Evolutionary conservation across 2,329 filamentous ascomycete species (phyloP).

Genomic region (Talaromyces sp.): DNA sequence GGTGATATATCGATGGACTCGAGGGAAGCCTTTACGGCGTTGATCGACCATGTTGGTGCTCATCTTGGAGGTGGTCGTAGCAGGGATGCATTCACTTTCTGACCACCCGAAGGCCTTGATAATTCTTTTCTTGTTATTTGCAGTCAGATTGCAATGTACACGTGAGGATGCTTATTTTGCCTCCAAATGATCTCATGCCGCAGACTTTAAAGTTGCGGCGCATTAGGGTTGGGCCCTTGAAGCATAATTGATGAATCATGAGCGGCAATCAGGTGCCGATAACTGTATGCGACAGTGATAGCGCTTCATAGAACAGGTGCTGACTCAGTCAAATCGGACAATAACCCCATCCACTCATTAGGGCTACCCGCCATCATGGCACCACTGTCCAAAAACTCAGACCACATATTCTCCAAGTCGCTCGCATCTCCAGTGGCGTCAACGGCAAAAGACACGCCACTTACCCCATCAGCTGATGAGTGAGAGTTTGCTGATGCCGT

Average conservation of each 20-base stretch:
- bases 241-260: not conserved
- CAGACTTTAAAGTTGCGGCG: constrained; percentile 6
- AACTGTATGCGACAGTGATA: not conserved
- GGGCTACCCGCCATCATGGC: constrained; percentile 23
- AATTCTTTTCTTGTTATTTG: no score
- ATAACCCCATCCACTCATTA: constrained; percentile 31
- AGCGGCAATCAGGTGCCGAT: not conserved
- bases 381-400: constrained; percentile 30
- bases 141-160: not conserved
- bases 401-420: constrained; percentile 33
- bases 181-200: constrained; percentile 13
- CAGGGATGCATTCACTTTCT: not conserved
- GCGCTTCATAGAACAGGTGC: not conserved
- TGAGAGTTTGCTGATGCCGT: not conserved
- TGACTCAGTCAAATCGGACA: constrained; percentile 28
- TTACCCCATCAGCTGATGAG: not conserved
- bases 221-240: not conserved
- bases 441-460: not conserved
- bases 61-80: not conserved
- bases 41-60: constrained; percentile 20
- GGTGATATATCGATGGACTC: constrained; percentile 39
- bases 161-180: not conserved
- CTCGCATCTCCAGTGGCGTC: constrained; percentile 8
- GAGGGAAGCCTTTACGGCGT: constrained; percentile 27
- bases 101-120: not conserved